phyloP scores from a whole-genome alignment of 345 rosid species.

The Citrus maxima region DNA sequence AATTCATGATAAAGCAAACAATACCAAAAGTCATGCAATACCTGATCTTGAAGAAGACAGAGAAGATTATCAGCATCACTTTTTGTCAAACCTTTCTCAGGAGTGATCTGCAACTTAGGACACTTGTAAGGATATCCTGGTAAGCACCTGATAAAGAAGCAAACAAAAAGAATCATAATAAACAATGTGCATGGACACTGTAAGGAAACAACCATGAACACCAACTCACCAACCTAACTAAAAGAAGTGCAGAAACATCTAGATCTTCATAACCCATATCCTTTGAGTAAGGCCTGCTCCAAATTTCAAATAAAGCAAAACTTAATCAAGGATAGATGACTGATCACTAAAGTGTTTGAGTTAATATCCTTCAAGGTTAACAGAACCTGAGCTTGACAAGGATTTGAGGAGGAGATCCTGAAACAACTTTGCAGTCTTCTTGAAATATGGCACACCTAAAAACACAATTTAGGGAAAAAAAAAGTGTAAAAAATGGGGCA shows the following conservation, averaged over 20 bases:
- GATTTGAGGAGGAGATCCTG: slow-evolving; percentile 61
- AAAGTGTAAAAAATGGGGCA: background rate
- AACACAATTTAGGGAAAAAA: background rate
- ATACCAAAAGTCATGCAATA: slow-evolving; percentile 19
- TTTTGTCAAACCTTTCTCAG: slow-evolving; percentile 75
- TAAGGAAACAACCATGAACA: background rate
- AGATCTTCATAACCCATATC: slow-evolving; percentile 86
- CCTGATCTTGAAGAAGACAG: slow-evolving; percentile 86
- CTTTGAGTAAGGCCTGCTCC: slow-evolving; percentile 88
- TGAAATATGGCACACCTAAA: slow-evolving; percentile 80
- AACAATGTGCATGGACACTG: background rate
- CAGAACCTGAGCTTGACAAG: slow-evolving; percentile 73
- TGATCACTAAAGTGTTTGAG: slow-evolving; percentile 15
- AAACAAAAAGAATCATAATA: background rate
- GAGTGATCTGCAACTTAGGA: slow-evolving; percentile 77
- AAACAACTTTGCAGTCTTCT: slow-evolving; percentile 76
- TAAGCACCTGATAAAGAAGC: slow-evolving; percentile 56
- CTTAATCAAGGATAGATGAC: slow-evolving; percentile 8
- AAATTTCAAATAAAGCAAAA: slow-evolving; percentile 24
- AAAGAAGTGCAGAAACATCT: slow-evolving; percentile 75
- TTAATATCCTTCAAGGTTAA: slow-evolving; percentile 1
- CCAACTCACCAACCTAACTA: slow-evolving; percentile 54
- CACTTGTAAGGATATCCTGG: slow-evolving; percentile 97
- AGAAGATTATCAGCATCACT: slow-evolving; percentile 71
- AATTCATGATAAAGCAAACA: background rate